Evolutionary conservation across 768 basidiomycete genomes (phyloP).

Genomic region (Leccinum uliginosum): DNA sequence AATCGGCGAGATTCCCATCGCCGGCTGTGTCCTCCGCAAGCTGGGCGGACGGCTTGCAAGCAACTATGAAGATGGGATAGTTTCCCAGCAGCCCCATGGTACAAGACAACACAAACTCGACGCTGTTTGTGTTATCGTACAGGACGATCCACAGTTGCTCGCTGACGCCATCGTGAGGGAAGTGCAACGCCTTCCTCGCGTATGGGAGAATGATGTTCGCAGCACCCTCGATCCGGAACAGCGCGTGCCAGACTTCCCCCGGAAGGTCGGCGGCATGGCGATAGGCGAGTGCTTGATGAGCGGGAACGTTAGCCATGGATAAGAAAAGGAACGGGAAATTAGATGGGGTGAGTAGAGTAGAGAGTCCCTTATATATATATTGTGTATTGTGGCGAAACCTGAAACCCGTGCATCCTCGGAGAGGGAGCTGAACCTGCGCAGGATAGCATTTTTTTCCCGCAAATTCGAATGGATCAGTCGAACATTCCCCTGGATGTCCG

Average conservation of each 20-base stretch:
- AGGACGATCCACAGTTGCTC: conserved; percentile 32
- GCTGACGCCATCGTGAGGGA: background rate
- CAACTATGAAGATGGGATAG: conserved; percentile 49
- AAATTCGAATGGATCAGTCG: background rate
- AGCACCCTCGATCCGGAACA: conserved; percentile 26
- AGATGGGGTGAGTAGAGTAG: conserved; percentile 6
- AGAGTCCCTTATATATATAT: conserved; percentile 5
- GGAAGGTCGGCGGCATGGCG: conserved; percentile 14
- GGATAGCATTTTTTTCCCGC: background rate
- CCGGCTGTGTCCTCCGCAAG: background rate
- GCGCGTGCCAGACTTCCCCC: conserved; percentile 25
- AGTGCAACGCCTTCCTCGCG: conserved; percentile 27
- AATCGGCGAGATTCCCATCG: background rate
- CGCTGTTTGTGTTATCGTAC: conserved; percentile 13
- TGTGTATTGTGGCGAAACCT: background rate
- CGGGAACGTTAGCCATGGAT: conserved; percentile 13
- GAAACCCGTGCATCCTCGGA: background rate
- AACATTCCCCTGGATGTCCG: background rate
- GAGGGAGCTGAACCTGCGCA: background rate
- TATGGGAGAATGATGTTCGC: conserved; percentile 42
- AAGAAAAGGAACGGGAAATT: background rate
- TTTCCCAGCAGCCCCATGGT: conserved; percentile 49
- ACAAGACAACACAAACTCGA: conserved; percentile 47
- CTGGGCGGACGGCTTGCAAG: background rate
- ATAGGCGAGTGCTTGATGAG: conserved; percentile 5